Conservation (phyloP, 345 rosid species). For the Populus simonii region DNA sequence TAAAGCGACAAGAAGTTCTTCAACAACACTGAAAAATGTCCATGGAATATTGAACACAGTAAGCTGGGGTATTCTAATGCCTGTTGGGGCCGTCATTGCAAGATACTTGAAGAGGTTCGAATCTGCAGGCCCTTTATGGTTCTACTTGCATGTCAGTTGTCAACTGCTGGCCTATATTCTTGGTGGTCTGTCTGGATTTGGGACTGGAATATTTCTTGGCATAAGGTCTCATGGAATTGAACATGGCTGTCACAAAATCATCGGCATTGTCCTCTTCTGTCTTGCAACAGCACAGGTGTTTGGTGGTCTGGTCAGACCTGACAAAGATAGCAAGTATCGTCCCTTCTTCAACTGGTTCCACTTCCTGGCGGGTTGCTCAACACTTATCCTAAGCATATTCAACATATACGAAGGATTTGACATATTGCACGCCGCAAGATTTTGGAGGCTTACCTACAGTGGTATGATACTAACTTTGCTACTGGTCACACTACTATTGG, state of each 20-base stretch:
- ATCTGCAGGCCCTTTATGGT: conserved; percentile 34
- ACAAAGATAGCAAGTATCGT: conserved; percentile 32
- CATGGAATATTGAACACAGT: conserved; percentile 29
- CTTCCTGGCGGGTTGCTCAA: conserved; percentile 24
- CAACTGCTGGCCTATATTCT: conserved; percentile 24
- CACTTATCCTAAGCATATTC: conserved; percentile 21
- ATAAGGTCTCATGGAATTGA: neutral
- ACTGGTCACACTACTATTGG: no score
- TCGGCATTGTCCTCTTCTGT: conserved; percentile 27
- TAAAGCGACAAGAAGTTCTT: neutral
- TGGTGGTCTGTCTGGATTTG: conserved; percentile 24
- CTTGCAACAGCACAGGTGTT: conserved; percentile 15
- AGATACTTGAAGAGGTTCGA: conserved; percentile 31
- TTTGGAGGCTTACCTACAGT: no score
- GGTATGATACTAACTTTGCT: no score
- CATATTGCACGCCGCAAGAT: conserved; percentile 20
- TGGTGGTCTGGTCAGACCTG: conserved; percentile 22
- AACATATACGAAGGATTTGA: conserved; percentile 34
- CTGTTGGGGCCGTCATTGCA: conserved; percentile 29
- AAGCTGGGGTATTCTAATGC: conserved; percentile 36
- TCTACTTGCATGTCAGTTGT: conserved; percentile 28
- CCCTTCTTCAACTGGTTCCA: conserved; percentile 33
- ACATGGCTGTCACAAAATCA: conserved; percentile 18
- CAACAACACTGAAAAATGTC: neutral
- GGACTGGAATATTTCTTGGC: conserved; percentile 24